A percentile compares a stretch with the other conserved stretches of the same genome.
Evolutionary conservation across 495 filamentous ascomycete genomes (phyloP).

Genomic region (Aspergillus taichungensis): DNA sequence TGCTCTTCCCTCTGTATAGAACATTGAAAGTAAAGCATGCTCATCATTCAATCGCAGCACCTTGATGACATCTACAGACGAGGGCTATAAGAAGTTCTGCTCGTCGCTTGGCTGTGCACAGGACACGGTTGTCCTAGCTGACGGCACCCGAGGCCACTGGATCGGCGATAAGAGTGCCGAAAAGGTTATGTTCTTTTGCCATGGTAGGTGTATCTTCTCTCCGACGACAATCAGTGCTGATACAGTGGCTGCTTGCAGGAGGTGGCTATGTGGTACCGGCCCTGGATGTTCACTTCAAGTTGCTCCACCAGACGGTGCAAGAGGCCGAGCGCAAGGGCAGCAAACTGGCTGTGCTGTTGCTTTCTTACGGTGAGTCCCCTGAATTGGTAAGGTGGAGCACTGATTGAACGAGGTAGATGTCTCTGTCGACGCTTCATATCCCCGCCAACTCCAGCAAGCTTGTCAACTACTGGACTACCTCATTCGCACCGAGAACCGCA

Average conservation of each 20-base stretch:
- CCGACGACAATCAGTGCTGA: too few relatives aligned
- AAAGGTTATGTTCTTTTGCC: constrained; percentile 41
- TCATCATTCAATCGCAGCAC: not conserved
- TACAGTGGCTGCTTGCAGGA: not conserved
- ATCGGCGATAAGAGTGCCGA: constrained; percentile 35
- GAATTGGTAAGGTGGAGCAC: not conserved
- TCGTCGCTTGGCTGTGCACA: constrained; percentile 17
- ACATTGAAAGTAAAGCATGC: not conserved
- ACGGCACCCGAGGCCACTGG: constrained; percentile 42
- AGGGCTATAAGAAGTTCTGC: not conserved
- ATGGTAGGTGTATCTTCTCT: constrained; percentile 22
- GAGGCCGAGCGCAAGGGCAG: not conserved
- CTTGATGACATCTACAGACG: not conserved
- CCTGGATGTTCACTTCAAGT: not conserved
- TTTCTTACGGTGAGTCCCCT: not conserved
- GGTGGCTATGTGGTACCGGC: constrained; percentile 1
- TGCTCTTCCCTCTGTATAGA: not conserved
- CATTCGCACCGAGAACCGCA: not conserved
- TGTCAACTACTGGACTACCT: not conserved
- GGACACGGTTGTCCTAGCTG: constrained; percentile 28
- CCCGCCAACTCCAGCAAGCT: constrained; percentile 4
- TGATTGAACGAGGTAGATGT: not conserved
- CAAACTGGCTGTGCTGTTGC: not conserved
- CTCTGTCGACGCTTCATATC: not conserved
- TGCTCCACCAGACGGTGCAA: not conserved